Percentiles rank a stretch among this genome's conserved stretches.
Evolutionary conservation across 768 basidiomycete genomes (phyloP).

Genomic region (Porpolomopsis calyptriformis): DNA sequence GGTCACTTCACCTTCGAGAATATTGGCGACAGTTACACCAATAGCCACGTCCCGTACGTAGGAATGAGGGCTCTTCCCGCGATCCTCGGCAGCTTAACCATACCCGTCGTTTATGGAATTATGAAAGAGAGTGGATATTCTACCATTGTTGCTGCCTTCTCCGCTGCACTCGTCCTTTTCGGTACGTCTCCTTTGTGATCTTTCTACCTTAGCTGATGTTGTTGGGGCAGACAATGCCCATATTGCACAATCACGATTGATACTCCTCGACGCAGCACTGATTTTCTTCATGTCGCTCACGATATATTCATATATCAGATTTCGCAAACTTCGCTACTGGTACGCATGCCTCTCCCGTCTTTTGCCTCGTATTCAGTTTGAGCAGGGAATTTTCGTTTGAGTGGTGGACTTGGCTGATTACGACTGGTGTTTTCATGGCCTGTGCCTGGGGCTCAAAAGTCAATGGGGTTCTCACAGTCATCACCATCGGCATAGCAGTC

Average conservation of each 20-base stretch:
- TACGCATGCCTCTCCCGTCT: conserved; percentile 23
- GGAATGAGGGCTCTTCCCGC: conserved; percentile 92
- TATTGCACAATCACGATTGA: conserved; percentile 90
- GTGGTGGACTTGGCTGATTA: conserved; percentile 93
- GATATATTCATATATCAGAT: conserved; percentile 86
- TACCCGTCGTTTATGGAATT: conserved; percentile 87
- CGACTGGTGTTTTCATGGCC: conserved; percentile 89
- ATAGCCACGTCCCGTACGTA: conserved; percentile 82
- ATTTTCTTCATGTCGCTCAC: conserved; percentile 95
- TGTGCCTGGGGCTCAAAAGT: conserved; percentile 97
- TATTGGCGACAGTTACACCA: conserved; percentile 89
- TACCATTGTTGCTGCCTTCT: conserved; percentile 81
- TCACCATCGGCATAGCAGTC: conserved; percentile 84
- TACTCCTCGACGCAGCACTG: conserved; percentile 86
- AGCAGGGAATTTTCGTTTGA: conserved; percentile 72
- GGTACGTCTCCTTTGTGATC: conserved; percentile 36
- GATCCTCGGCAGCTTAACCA: conserved; percentile 78
- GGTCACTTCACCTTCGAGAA: conserved; percentile 89
- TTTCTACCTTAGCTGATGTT: background rate
- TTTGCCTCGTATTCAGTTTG: conserved; percentile 6
- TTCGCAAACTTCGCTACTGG: conserved; percentile 89
- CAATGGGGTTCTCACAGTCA: conserved; percentile 87
- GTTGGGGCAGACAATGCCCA: conserved; percentile 77
- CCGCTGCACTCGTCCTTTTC: conserved; percentile 75
- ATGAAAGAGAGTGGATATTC: conserved; percentile 99